A percentile compares a stretch with the other conserved stretches of the same genome.
phyloP scores from a whole-genome alignment of 805 yeast genomes.

The Hanseniaspora pseudoguilliermondii region DNA sequence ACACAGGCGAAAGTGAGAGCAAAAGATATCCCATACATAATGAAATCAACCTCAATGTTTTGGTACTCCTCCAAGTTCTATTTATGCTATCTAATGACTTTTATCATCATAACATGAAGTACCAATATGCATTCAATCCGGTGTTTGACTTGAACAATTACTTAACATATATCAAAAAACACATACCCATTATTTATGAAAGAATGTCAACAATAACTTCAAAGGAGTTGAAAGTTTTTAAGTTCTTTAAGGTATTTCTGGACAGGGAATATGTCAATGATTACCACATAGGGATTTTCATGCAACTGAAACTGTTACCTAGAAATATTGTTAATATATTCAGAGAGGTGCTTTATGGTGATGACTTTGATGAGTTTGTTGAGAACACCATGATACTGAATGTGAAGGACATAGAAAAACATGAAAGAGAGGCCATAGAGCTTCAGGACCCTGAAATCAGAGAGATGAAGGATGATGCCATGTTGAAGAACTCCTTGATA shows the following conservation, averaged over 20 bases:
- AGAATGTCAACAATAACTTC: neutral
- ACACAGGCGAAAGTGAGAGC: neutral
- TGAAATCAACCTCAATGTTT: neutral
- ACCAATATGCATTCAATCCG: neutral
- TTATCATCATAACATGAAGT: conserved; percentile 4
- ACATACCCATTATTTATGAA: neutral
- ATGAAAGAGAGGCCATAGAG: neutral
- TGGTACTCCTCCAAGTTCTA: conserved; percentile 1
- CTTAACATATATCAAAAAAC: neutral
- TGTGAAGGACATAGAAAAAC: neutral
- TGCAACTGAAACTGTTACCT: neutral
- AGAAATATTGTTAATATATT: neutral
- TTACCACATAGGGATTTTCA: conserved; percentile 5
- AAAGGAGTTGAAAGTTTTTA: neutral
- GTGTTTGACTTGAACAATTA: conserved; percentile 4
- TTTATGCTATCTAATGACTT: conserved; percentile 6
- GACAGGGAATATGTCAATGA: neutral
- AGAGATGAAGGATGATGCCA: neutral
- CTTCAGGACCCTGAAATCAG: neutral
- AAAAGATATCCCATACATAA: neutral
- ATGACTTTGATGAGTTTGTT: conserved; percentile 7
- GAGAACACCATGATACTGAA: neutral
- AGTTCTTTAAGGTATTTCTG: neutral
- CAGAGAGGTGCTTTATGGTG: neutral
- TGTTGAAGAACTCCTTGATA: neutral